phyloP scores from a whole-genome alignment of 108 stramenopile species.

The Fragilaria crotonensis region DNA sequence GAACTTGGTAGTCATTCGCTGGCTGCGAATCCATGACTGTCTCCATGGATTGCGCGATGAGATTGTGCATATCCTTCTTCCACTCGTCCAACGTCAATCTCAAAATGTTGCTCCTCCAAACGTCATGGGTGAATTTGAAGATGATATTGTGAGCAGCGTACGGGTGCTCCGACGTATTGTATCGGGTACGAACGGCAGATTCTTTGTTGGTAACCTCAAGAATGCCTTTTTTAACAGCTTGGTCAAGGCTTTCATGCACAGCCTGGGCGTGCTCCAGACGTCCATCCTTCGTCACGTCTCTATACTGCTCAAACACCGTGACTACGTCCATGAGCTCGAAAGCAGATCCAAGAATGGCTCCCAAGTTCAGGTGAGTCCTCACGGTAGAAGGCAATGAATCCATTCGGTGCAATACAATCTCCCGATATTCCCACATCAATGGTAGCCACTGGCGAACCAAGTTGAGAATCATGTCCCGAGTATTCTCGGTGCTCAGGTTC shows the following conservation, averaged over 20 bases:
- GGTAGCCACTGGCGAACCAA: neutral
- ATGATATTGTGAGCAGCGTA: slow-evolving; percentile 3
- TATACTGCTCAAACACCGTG: slow-evolving; percentile 32
- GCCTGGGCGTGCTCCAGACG: slow-evolving; percentile 15
- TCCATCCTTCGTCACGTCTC: slow-evolving; percentile 14
- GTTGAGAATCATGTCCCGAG: neutral
- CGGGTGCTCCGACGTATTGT: neutral
- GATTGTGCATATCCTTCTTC: slow-evolving; percentile 48
- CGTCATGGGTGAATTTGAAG: slow-evolving; percentile 47
- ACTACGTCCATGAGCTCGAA: slow-evolving; percentile 41
- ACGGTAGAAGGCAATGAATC: slow-evolving; percentile 48
- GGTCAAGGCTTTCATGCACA: slow-evolving; percentile 25
- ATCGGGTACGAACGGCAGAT: neutral
- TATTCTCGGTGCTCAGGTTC: neutral
- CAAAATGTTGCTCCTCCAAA: slow-evolving; percentile 58
- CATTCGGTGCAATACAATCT: slow-evolving; percentile 48
- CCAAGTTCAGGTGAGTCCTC: slow-evolving; percentile 43
- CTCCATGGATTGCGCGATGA: slow-evolving; percentile 52
- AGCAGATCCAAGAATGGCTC: slow-evolving; percentile 47
- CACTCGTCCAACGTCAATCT: slow-evolving; percentile 45
- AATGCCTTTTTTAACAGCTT: slow-evolving; percentile 56
- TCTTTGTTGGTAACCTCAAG: slow-evolving; percentile 32
- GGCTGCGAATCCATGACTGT: slow-evolving; percentile 13
- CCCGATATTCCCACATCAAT: slow-evolving; percentile 12
- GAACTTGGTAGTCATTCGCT: slow-evolving; percentile 29